Conservation (phyloP, 805 yeast species). For the Kazachstania bromeliacearum region DNA sequence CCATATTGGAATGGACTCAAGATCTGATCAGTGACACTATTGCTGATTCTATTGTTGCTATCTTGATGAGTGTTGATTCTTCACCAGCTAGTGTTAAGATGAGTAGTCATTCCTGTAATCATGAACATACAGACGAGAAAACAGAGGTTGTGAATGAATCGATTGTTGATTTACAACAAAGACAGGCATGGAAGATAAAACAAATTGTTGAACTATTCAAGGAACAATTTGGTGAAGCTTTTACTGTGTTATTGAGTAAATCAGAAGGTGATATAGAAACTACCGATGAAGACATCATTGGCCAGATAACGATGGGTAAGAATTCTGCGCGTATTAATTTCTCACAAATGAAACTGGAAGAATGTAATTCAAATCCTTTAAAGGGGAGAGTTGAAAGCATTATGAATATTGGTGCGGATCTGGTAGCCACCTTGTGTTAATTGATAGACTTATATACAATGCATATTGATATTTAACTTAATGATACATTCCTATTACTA, state of each 20-base stretch:
- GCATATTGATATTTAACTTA: not conserved
- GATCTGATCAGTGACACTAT: slow-evolving; percentile 83
- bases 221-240: slow-evolving; percentile 84
- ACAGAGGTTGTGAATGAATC: slow-evolving; percentile 8
- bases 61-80: slow-evolving; percentile 82
- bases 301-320: slow-evolving; percentile 69
- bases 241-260: slow-evolving; percentile 27
- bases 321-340: slow-evolving; percentile 64
- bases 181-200: slow-evolving; percentile 33
- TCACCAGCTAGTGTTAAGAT: slow-evolving; percentile 91
- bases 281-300: slow-evolving; percentile 32
- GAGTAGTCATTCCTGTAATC: slow-evolving; percentile 52
- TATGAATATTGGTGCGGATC: slow-evolving; percentile 61
- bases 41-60: slow-evolving; percentile 90
- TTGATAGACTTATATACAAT: not conserved
- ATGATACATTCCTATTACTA: not conserved
- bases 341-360: slow-evolving; percentile 49
- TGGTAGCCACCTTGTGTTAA: slow-evolving; percentile 76
- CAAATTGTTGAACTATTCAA: slow-evolving; percentile 54
- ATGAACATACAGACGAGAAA: slow-evolving; percentile 29
- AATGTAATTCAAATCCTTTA: slow-evolving; percentile 64
- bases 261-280: slow-evolving; percentile 7
- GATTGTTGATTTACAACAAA: slow-evolving; percentile 9
- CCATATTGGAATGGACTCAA: slow-evolving; percentile 83
- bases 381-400: slow-evolving; percentile 78